A percentile compares a stretch with the other conserved stretches of the same genome.
phyloP scores from a whole-genome alignment of 2,329 filamentous ascomycete genomes.

The Colletotrichum lentis region DNA sequence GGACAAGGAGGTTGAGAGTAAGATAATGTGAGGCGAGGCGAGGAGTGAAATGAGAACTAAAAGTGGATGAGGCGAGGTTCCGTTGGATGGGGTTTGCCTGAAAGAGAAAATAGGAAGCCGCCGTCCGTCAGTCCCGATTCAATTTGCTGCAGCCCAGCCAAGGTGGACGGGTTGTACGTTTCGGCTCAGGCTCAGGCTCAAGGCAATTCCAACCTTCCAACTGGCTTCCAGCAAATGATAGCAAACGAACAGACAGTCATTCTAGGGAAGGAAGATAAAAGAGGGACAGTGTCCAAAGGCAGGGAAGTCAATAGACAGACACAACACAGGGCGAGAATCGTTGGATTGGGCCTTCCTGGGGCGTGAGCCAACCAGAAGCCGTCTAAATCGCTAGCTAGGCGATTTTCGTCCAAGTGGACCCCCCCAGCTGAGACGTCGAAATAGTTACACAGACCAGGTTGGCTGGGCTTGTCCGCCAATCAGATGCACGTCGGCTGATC shows the following conservation, averaged over 20 bases:
- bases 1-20: conserved; percentile 13
- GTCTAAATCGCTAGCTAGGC: conserved; percentile 21
- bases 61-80: conserved; percentile 17
- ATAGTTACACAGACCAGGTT: conserved; percentile 34
- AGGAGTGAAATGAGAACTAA: conserved; percentile 23
- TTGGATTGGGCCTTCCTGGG: conserved; percentile 25
- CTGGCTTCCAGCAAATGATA: not conserved
- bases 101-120: conserved; percentile 16
- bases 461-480: conserved; percentile 15
- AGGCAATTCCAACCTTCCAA: not conserved
- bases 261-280: conserved; percentile 14
- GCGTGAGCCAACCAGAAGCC: conserved; percentile 12
- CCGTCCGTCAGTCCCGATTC: conserved; percentile 27
- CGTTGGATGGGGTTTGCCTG: not conserved
- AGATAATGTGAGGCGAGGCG: conserved; percentile 28
- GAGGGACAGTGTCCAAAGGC: conserved; percentile 4
- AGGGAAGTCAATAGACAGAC: conserved; percentile 1
- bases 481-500: not conserved
- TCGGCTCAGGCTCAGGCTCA: conserved; percentile 1
- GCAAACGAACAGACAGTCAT: conserved; percentile 3
- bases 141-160: conserved; percentile 12
- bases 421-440: conserved; percentile 37
- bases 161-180: not conserved
- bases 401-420: conserved; percentile 24
- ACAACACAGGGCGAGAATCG: conserved; percentile 29